Percentiles rank a stretch among this genome's conserved stretches.
Evolutionary conservation across 192 early-diverging fungal species (phyloP).

Genomic region (Thamnidium elegans): DNA sequence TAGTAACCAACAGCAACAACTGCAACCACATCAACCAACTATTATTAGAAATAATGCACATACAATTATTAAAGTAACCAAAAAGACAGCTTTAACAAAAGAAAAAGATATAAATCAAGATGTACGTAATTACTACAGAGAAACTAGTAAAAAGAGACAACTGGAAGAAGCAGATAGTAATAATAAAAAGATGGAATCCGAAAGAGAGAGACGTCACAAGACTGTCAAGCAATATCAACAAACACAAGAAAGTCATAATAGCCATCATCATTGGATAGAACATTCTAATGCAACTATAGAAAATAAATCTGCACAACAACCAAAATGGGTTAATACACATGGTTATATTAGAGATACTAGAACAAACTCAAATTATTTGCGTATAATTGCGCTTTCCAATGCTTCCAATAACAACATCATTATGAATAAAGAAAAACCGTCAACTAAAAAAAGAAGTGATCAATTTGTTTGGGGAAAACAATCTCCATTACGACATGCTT

Average conservation of each 20-base stretch:
- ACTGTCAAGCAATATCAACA: not conserved
- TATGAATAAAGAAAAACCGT: not conserved
- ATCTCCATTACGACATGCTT: slow-evolving; percentile 1
- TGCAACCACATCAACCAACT: too few relatives aligned
- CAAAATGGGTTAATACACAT: not conserved
- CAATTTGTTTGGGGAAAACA: slow-evolving; percentile 12
- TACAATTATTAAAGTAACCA: not conserved
- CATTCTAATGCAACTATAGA: not conserved
- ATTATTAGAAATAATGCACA: too few relatives aligned
- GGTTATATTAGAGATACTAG: not conserved
- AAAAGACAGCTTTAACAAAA: not conserved
- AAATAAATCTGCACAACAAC: not conserved
- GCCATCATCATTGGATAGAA: slow-evolving; percentile 13
- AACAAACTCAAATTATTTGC: not conserved
- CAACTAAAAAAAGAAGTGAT: not conserved
- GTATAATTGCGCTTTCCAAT: not conserved
- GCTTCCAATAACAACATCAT: not conserved
- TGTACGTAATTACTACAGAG: slow-evolving; percentile 2
- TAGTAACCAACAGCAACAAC: too few relatives aligned
- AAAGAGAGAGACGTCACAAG: slow-evolving; percentile 10
- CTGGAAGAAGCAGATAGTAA: not conserved
- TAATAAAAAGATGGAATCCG: not conserved
- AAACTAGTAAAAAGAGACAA: slow-evolving; percentile 3
- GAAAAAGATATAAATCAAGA: slow-evolving; percentile 8
- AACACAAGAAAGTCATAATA: not conserved